Evolutionary conservation across 768 basidiomycete genomes (phyloP), one percentile per base, ranked within the genome.

Genomic region (Dictyophora rubrovolvata): DNA sequence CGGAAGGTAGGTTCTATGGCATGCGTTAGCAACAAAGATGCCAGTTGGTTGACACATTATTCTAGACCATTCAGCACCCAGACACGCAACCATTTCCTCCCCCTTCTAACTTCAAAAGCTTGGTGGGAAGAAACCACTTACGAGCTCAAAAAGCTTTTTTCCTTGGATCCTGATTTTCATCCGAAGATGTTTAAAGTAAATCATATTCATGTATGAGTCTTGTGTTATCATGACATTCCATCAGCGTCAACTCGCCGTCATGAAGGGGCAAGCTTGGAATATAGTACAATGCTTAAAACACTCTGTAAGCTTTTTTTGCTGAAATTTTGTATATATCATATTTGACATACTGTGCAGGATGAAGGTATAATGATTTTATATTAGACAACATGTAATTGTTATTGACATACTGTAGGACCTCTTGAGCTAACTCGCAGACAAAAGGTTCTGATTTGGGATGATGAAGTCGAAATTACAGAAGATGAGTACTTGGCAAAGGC

Each of bases 41-140:
- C 6, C 46, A 33, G 20, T 12, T 54, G 14, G 34, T 35, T 54
- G 21, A 49, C 21, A 22, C n/a, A 35, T 49, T 6, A 17, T 53
- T 64, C 63, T 17, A 66, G 65, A 52, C 92, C 93, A 2, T 95
- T 93, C 68, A 87, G 87, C 65, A 82, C 87, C 65, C 80, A 82
- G 70, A 92, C 91, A 8, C 77, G 92, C 28, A 79, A 82, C 55
- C 87, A 89, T 65, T 92, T 94, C 69, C 70, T 94, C 55, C 86
- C 89, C 0, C 72, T 92, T 34, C 71, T 95, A 53, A 88, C 89
- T 2, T 90, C 86, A 8, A 91, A 89, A 66, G 66, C 73, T 9
- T 95, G 93, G 93, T 95, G 93, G 93, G 83, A 87, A 65, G 85
- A 91, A 67, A 92, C 91, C 7, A 88, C 85, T 2, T 86, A 75